A percentile compares a stretch with the other conserved stretches of the same genome.
Evolutionary conservation across 1,284 basidiomycete species (phyloP).

Genomic region (Lentinula novae-zelandiae): DNA sequence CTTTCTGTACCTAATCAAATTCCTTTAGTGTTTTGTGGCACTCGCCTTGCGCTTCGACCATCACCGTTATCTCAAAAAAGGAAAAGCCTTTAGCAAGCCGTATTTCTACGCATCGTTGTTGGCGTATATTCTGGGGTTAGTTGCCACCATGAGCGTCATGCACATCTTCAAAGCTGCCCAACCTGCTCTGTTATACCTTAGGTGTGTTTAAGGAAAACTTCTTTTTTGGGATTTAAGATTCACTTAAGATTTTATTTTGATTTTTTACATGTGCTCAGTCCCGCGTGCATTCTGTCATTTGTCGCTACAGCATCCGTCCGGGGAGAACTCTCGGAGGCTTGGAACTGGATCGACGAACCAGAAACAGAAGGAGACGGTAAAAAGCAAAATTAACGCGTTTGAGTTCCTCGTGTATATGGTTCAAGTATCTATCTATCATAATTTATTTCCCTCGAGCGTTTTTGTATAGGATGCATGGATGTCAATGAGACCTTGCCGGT

Average conservation of each 20-base stretch:
- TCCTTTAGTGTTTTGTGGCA: constrained; percentile 64
- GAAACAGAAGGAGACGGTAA: constrained; percentile 22
- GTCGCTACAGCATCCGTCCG: constrained; percentile 45
- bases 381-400: constrained; percentile 11
- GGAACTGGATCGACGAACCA: constrained; percentile 58
- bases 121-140: constrained; percentile 80
- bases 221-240: constrained; percentile 8
- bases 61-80: constrained; percentile 33
- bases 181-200: constrained; percentile 90
- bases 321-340: constrained; percentile 60
- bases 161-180: constrained; percentile 79
- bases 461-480: too few species aligned
- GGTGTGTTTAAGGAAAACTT: constrained; percentile 41
- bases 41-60: constrained; percentile 89
- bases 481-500: too few species aligned
- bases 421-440: neutral
- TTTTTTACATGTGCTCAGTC: constrained; percentile 34
- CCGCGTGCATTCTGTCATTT: constrained; percentile 67
- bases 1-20: neutral
- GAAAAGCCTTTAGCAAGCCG: constrained; percentile 54
- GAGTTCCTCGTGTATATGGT: neutral
- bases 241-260: neutral
- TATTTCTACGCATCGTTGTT: constrained; percentile 76
- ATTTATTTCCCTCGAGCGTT: neutral
- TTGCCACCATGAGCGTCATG: constrained; percentile 86